phyloP scores from a whole-genome alignment of 192 early-diverging fungal species.

The Blastocladiella britannica region DNA sequence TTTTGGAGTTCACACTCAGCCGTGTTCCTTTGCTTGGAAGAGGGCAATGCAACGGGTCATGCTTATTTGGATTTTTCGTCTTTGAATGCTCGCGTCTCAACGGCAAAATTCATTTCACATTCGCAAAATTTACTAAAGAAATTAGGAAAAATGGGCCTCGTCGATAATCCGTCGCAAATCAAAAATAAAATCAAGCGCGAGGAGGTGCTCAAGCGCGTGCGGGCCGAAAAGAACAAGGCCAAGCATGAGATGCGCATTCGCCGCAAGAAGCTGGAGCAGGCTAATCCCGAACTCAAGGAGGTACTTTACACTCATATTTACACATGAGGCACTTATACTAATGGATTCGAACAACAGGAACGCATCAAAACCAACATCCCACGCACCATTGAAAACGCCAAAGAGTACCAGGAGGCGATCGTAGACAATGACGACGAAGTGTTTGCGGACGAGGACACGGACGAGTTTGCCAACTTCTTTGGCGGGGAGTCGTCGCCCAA shows the following conservation, averaged over 20 bases:
- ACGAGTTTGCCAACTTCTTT: constrained; percentile 78
- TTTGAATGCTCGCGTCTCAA: no score
- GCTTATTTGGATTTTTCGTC: no score
- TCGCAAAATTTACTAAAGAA: no score
- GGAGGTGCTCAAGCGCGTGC: constrained; percentile 51
- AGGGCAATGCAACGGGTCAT: no score
- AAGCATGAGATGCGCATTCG: constrained; percentile 54
- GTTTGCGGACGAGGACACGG: constrained; percentile 58
- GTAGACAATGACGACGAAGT: constrained; percentile 54
- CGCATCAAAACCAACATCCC: constrained; percentile 78
- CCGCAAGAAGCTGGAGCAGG: constrained; percentile 54
- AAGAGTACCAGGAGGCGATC: constrained; percentile 84
- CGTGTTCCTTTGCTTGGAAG: no score
- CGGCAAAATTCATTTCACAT: no score
- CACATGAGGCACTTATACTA: background rate
- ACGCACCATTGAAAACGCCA: constrained; percentile 71
- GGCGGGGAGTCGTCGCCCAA: constrained; percentile 61
- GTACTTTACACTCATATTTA: constrained; percentile 8
- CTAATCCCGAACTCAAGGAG: constrained; percentile 67
- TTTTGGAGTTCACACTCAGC: no score
- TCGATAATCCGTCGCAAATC: constrained; percentile 20
- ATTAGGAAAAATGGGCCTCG: background rate
- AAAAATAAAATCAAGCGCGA: constrained; percentile 74
- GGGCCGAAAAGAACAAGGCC: constrained; percentile 44
- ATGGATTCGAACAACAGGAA: constrained; percentile 17